phyloP scores from a whole-genome alignment of 352 stramenopile species.

The Phytophthora ohioensis region DNA sequence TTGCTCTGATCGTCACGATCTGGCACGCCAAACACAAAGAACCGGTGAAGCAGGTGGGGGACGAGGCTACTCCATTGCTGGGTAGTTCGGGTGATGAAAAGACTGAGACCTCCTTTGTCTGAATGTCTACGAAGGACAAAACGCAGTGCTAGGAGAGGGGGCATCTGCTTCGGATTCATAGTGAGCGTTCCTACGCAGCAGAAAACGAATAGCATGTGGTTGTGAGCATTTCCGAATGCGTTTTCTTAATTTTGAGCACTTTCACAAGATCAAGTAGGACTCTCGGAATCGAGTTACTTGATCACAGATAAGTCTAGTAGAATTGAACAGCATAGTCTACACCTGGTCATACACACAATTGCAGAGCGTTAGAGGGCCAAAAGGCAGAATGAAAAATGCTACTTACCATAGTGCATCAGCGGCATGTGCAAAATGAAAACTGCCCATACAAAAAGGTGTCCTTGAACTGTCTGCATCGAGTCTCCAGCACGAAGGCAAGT shows the following conservation, averaged over 20 bases:
- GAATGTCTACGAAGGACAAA: slow-evolving; percentile 9
- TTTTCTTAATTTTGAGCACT: too few relatives aligned
- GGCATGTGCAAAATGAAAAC: slow-evolving; percentile 35
- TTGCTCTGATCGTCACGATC: slow-evolving; percentile 56
- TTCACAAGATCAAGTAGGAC: too few relatives aligned
- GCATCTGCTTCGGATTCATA: not conserved
- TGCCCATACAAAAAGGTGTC: slow-evolving; percentile 26
- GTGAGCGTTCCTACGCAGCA: not conserved
- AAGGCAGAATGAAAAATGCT: not conserved
- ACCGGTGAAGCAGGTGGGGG: slow-evolving; percentile 20
- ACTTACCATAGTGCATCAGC: slow-evolving; percentile 32
- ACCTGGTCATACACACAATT: not conserved
- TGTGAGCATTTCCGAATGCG: not conserved
- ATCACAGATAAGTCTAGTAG: not conserved
- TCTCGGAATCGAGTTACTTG: too few relatives aligned
- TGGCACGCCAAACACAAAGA: slow-evolving; percentile 56
- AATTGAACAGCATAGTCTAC: slow-evolving; percentile 24
- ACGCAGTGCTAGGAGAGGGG: not conserved
- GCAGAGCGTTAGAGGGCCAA: not conserved
- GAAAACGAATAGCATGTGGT: not conserved
- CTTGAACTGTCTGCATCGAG: slow-evolving; percentile 20
- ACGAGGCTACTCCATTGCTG: slow-evolving; percentile 62
- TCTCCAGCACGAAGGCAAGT: slow-evolving; percentile 32
- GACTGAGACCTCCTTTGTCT: slow-evolving; percentile 31
- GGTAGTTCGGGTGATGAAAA: slow-evolving; percentile 41